phyloP scores from a whole-genome alignment of 208 protist genomes.

The Porcisia deanei region DNA sequence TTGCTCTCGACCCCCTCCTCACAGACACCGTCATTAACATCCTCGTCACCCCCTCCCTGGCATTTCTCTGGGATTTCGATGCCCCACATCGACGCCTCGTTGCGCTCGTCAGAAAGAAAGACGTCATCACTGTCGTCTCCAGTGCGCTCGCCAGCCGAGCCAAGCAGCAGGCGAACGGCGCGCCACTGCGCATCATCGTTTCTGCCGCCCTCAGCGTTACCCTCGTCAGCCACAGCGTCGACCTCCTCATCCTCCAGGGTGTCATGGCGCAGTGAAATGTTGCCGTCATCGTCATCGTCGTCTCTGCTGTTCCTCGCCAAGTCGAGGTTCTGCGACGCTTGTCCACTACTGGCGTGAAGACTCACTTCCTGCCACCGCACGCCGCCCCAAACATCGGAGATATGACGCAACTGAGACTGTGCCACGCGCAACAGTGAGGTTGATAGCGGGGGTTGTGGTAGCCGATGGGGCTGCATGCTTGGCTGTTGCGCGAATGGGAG shows the following conservation, averaged over 20 bases:
- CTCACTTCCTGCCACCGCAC: constrained; percentile 28
- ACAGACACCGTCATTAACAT: neutral
- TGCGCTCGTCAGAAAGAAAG: neutral
- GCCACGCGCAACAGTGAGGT: neutral
- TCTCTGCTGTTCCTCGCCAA: neutral
- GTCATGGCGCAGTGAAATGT: neutral
- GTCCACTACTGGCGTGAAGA: constrained; percentile 2
- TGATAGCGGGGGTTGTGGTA: neutral
- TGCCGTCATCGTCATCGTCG: too few relatives aligned
- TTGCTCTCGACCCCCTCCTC: constrained; percentile 16
- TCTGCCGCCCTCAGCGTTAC: neutral
- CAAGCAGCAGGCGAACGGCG: neutral
- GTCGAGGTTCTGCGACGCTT: neutral
- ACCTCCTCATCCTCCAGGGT: neutral
- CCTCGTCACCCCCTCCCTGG: neutral
- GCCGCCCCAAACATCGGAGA: neutral
- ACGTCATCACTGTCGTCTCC: neutral
- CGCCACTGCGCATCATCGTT: neutral
- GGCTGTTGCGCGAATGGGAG: constrained; percentile 6
- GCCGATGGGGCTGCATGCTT: neutral
- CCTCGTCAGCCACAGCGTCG: neutral
- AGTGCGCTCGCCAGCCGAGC: neutral
- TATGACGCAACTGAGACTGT: constrained; percentile 2
- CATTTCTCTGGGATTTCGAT: neutral
- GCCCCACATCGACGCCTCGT: constrained; percentile 2